Evolutionary conservation across 176 grass and related monocot genomes (phyloP), one percentile per base, ranked within the genome.

Genomic region (Juncus effusus): DNA sequence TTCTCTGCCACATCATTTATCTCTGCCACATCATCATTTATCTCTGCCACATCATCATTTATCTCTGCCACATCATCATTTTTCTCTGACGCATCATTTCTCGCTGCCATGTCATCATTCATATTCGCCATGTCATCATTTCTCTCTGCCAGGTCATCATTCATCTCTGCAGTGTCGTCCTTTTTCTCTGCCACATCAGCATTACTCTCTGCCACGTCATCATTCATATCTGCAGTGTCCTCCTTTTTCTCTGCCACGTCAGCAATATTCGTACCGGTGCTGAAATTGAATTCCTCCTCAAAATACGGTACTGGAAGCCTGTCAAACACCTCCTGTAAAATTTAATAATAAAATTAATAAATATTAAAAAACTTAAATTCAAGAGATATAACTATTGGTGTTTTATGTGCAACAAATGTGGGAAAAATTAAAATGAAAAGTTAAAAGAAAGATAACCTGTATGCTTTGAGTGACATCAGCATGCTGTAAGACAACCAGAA

Each of bases 261-360:
- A 51, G 64, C 71, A 51, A 82, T 73, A 37, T 77, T 88, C 64
- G 80, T 76, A 61, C 73, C 83, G 56, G 88, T 89, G 76, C 81
- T 84, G 74, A 92, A 97, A 74, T 81, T 84, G 74, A 92, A 97
- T 64, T 97, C 94, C 83, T 97, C 82, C 13, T 73, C 86, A 70
- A 74, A 68, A 80, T 97, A 97, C 69, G 94, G 94, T 86, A 97
- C 77, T 72, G 94, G 94, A 42, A 97, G 63, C 63, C 85, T 85
- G 52, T 71, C 57, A 82, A 97, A 97, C 5, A 66, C 83, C 79
- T 97, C 94, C 94, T 97, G 72, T 59, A 7, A 28, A 28, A 28
- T 28, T 28, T 28, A 1, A 55, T 38, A 55, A 69, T 5, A 28
- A 28, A 28, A 1, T 28, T 28, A 1, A 55, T 38, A 55, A 69